phyloP scores from a whole-genome alignment of 2,329 filamentous ascomycete species.

The Aspergillus ustus region DNA sequence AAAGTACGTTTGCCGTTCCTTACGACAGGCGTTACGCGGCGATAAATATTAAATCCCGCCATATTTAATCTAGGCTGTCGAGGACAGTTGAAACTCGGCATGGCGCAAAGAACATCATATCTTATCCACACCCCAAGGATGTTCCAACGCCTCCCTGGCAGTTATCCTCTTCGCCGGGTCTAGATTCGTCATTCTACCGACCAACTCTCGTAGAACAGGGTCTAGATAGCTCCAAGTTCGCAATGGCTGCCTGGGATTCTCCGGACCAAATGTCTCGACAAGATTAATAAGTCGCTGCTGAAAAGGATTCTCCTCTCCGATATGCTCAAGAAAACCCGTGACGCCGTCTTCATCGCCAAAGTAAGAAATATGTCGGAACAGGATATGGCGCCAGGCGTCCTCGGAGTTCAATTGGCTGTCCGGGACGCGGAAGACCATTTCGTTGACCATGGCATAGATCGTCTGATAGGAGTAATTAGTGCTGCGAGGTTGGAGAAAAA shows the following conservation, averaged over 20 bases:
- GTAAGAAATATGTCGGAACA: slow-evolving; percentile 50
- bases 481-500: too few species aligned
- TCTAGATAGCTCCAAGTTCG: slow-evolving; percentile 46
- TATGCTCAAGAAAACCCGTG: slow-evolving; percentile 46
- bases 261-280: not conserved
- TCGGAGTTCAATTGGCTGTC: slow-evolving; percentile 26
- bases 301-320: slow-evolving; percentile 32
- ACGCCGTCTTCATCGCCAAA: slow-evolving; percentile 44
- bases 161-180: slow-evolving; percentile 35
- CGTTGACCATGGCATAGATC: slow-evolving; percentile 35
- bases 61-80: too few species aligned
- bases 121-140: slow-evolving; percentile 31
- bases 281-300: not conserved
- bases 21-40: too few species aligned
- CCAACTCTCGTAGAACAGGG: slow-evolving; percentile 34
- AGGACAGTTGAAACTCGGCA: too few species aligned
- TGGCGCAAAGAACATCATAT: too few species aligned
- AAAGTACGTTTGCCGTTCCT: too few species aligned
- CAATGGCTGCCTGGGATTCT: not conserved
- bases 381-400: slow-evolving; percentile 31
- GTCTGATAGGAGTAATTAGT: slow-evolving; percentile 17
- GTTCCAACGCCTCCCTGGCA: slow-evolving; percentile 38
- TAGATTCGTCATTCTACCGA: slow-evolving; percentile 35
- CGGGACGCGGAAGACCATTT: slow-evolving; percentile 34
- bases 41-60: too few species aligned